Evolutionary conservation across 1,284 basidiomycete species (phyloP).

Genomic region (Moesziomyces parantarcticus): DNA sequence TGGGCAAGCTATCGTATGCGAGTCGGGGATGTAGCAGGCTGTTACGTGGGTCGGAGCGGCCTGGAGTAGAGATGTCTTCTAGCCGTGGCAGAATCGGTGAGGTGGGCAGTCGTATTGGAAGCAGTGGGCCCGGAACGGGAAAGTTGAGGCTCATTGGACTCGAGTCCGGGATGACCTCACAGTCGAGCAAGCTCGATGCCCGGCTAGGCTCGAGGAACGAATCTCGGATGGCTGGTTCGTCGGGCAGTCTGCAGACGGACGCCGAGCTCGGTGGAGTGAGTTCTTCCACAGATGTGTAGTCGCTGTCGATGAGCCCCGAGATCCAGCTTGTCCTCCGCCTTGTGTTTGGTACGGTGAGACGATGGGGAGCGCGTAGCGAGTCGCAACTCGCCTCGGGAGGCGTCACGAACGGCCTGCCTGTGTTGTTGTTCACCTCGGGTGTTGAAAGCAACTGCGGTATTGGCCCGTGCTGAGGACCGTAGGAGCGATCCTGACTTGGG

Average conservation of each 20-base stretch:
- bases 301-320: conserved; percentile 19
- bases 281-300: conserved; percentile 5
- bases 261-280: not conserved
- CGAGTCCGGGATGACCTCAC: conserved; percentile 1
- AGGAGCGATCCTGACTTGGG: too few relatives aligned
- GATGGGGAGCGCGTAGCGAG: not conserved
- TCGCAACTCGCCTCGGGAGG: not conserved
- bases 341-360: too few relatives aligned
- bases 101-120: not conserved
- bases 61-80: too few relatives aligned
- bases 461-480: too few relatives aligned
- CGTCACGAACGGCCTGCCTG: too few relatives aligned
- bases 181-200: conserved; percentile 25
- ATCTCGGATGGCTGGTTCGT: not conserved
- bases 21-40: not conserved
- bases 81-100: too few relatives aligned
- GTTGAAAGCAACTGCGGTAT: too few relatives aligned
- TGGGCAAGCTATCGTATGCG: too few relatives aligned
- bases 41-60: not conserved
- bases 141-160: not conserved
- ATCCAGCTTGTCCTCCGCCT: conserved; percentile 1
- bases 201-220: conserved; percentile 20
- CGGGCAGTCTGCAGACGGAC: not conserved
- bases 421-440: too few relatives aligned
- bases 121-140: conserved; percentile 1